Evolutionary conservation across 257 asterid genomes (phyloP), one percentile per base, ranked within the genome.

Genomic region (Solanum corneliomulleri): DNA sequence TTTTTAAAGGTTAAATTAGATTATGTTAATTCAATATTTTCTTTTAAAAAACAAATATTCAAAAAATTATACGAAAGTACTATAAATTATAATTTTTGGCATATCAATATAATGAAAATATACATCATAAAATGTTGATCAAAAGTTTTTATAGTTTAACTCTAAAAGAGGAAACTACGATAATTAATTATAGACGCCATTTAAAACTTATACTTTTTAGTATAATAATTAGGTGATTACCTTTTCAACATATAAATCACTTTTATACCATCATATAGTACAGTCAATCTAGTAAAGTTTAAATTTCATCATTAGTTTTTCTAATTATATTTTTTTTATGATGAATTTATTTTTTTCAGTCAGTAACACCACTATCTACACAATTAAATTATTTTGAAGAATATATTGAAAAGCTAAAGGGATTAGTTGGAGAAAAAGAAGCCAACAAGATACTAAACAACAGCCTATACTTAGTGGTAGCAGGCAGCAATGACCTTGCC

Each of bases 401-500:
- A 33, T 88, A 88, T 76, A 25, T 89, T 41, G 78, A 47, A 44
- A 88, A 86, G 88, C 90, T 92, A 15, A 83, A 75, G 72, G 87
- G 58, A 6, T 49, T 89, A 9, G 83, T 84, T 56, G 93, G 94
- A 86, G 93, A 86, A 49, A 83, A 78, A 25, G 88, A 88, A 74
- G 29, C 88, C n/a, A 80, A 68, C 56, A 14, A 25, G 2, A 85
- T 86, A 27, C 5, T 89, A 27, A 37, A 44, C 52, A 85, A 76
- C 69, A 86, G 93, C 44, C 11, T 92, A 13, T 89, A 60, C 85
- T 27, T 88, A 7, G 47, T 88, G 69, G 89, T 88, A 18, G 86
- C 93, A 1, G 93, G 94, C 33, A 89, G 88, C 82, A 88, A 89
- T 85, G 91, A 89, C 70, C 44, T 89, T 12, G 89, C 86, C 37